Conservation (phyloP, 768 basidiomycete genomes). For the Trametes punicea region DNA sequence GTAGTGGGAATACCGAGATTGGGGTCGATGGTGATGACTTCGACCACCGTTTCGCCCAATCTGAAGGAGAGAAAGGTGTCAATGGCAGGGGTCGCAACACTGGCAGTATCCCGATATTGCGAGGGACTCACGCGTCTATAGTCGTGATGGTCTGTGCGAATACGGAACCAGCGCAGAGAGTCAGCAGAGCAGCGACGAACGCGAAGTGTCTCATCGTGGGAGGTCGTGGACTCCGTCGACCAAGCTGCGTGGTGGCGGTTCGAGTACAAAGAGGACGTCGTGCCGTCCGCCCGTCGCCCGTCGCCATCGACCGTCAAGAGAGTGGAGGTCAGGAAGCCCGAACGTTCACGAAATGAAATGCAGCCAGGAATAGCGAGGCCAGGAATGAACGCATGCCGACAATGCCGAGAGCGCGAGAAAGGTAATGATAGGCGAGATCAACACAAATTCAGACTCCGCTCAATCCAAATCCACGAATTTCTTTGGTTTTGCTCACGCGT, state of each 20-base stretch:
- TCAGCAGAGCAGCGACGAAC: slow-evolving; percentile 19
- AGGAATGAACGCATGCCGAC: slow-evolving; percentile 16
- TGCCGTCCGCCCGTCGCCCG: neutral
- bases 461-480: neutral
- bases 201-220: slow-evolving; percentile 20
- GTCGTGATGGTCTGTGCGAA: slow-evolving; percentile 45
- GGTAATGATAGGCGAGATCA: neutral
- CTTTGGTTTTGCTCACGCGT: slow-evolving; percentile 6
- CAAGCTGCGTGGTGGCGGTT: neutral
- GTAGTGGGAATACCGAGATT: slow-evolving; percentile 40
- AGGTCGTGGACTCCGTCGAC: slow-evolving; percentile 4
- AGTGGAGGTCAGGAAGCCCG: neutral
- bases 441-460: slow-evolving; percentile 6
- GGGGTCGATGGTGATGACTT: slow-evolving; percentile 41
- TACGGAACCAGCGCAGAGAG: slow-evolving; percentile 19
- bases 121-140: slow-evolving; percentile 42
- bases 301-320: neutral
- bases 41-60: slow-evolving; percentile 50
- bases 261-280: neutral
- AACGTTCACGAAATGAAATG: neutral
- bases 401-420: slow-evolving; percentile 1
- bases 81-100: neutral
- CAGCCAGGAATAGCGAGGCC: neutral
- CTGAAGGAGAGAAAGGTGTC: slow-evolving; percentile 24
- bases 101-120: slow-evolving; percentile 3